A percentile compares a stretch with the other conserved stretches of the same genome.
These are phyloP conservation scores for Niebla homalea DNA, from an alignment of 495 filamentous ascomycete species.

Conservation along the genomic window DNA sequence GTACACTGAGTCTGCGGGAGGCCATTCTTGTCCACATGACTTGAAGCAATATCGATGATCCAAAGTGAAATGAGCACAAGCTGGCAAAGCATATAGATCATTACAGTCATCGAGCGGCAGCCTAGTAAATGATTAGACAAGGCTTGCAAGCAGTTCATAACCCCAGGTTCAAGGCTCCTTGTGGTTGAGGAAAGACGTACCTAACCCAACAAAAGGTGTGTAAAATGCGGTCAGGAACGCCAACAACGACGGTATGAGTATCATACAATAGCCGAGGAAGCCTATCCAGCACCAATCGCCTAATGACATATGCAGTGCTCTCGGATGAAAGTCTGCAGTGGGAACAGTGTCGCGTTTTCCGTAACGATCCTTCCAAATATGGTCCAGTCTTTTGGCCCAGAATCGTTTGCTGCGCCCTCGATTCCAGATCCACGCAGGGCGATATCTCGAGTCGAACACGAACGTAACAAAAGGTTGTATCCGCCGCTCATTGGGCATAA, in stretches of 20 bases:
- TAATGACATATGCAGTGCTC: background rate
- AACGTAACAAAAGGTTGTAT: background rate
- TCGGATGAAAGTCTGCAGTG: background rate
- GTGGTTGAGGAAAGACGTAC: no score
- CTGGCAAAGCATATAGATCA: slow-evolving; percentile 29
- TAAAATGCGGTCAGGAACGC: slow-evolving; percentile 21
- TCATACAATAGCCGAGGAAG: background rate
- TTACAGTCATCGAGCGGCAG: slow-evolving; percentile 29
- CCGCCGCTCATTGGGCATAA: background rate
- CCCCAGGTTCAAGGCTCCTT: no score
- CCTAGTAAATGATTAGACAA: background rate
- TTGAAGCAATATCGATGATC: slow-evolving; percentile 16
- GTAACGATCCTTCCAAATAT: slow-evolving; percentile 1
- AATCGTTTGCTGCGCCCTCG: slow-evolving; percentile 16
- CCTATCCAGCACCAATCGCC: slow-evolving; percentile 12
- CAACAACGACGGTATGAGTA: slow-evolving; percentile 4
- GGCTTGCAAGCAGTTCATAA: no score
- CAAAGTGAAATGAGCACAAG: slow-evolving; percentile 17
- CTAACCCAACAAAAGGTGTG: slow-evolving; percentile 29
- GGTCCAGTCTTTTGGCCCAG: background rate
- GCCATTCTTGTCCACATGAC: background rate
- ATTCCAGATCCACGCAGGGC: slow-evolving; percentile 18
- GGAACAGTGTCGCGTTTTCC: background rate
- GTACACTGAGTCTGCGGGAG: background rate
- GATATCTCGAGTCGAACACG: slow-evolving; percentile 13